Evolutionary conservation across 73 alveolate species (phyloP).

Genomic region (Paraurostyla sp.): DNA sequence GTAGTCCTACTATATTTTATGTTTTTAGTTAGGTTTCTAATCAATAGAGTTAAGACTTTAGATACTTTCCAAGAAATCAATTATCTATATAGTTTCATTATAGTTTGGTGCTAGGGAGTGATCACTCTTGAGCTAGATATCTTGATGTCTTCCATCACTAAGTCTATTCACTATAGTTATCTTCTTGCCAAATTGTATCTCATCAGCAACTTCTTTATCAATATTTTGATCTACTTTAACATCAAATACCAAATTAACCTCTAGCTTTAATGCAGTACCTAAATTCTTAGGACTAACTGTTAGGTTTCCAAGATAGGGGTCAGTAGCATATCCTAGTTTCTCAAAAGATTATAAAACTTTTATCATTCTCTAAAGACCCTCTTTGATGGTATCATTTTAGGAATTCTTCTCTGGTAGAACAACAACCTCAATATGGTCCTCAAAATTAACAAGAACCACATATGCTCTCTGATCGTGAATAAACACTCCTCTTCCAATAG

Average conservation of each 20-base stretch:
- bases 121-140: not conserved
- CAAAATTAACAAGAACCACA: conserved; percentile 72
- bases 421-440: conserved; percentile 71
- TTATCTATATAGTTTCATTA: not conserved
- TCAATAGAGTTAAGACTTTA: conserved; percentile 21
- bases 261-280: conserved; percentile 69
- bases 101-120: conserved; percentile 34
- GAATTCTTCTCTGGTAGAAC: conserved; percentile 35
- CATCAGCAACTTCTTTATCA: conserved; percentile 39
- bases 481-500: conserved; percentile 78
- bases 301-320: conserved; percentile 69
- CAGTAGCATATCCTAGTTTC: conserved; percentile 71
- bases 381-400: conserved; percentile 5
- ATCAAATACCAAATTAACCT: conserved; percentile 21
- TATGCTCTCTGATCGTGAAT: conserved; percentile 59
- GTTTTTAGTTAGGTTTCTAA: conserved; percentile 10
- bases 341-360: conserved; percentile 64
- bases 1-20: conserved; percentile 7
- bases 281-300: conserved; percentile 66
- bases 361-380: conserved; percentile 41
- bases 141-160: not conserved
- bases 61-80: conserved; percentile 23
- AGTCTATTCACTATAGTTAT: conserved; percentile 6
- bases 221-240: not conserved
- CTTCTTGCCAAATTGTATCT: conserved; percentile 19